Conservation (phyloP, 352 stramenopile genomes). For the Phytophthora rubi region DNA sequence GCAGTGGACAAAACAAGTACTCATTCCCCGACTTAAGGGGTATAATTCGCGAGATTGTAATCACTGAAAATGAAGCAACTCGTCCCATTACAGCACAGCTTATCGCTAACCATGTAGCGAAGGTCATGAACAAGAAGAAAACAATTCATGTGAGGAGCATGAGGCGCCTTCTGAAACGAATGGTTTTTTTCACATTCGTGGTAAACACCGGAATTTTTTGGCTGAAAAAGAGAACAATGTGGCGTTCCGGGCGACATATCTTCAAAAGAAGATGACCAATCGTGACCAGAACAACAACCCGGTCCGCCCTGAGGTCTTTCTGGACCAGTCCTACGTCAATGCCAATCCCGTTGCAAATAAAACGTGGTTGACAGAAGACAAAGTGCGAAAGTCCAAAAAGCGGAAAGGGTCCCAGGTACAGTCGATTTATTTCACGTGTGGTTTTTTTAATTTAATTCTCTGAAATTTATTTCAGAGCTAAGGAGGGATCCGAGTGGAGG, state of each 20-base stretch:
- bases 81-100: slow-evolving; percentile 15
- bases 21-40: neutral
- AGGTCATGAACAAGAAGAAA: slow-evolving; percentile 10
- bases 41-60: slow-evolving; percentile 1
- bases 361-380: neutral
- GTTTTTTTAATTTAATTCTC: no score
- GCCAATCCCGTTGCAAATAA: neutral
- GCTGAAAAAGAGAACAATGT: slow-evolving; percentile 21
- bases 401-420: neutral
- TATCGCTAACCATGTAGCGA: slow-evolving; percentile 9
- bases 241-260: neutral
- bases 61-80: slow-evolving; percentile 12
- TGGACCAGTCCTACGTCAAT: neutral
- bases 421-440: neutral
- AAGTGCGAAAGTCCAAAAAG: neutral
- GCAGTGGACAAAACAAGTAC: slow-evolving; percentile 6
- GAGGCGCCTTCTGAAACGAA: slow-evolving; percentile 3
- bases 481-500: no score
- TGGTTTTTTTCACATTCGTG: slow-evolving; percentile 15
- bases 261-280: neutral
- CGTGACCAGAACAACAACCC: neutral
- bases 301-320: neutral
- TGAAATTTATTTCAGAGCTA: no score
- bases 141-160: slow-evolving; percentile 1
- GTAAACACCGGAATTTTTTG: slow-evolving; percentile 7